Evolutionary conservation across 2,329 filamentous ascomycete genomes (phyloP).

Genomic region (Verticillium albo-atrum): DNA sequence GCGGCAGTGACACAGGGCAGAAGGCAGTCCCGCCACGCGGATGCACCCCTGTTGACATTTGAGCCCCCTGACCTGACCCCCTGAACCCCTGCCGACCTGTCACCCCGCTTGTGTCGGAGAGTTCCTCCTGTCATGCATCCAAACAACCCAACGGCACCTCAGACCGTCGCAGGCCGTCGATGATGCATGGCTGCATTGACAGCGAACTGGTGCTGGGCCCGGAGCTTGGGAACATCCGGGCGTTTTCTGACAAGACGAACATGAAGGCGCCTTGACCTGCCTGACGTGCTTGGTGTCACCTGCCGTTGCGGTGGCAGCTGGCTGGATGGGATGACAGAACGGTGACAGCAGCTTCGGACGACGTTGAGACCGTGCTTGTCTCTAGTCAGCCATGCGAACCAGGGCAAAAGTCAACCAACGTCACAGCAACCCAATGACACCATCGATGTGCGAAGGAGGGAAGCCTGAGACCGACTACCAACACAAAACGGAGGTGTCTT

Average conservation of each 20-base stretch:
- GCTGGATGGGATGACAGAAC: neutral
- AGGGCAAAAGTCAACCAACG: neutral
- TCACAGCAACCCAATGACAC: neutral
- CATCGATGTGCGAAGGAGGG: neutral
- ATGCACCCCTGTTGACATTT: neutral
- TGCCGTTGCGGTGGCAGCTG: neutral
- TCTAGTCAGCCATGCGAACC: neutral
- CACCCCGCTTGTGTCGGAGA: neutral
- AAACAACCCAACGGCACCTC: neutral
- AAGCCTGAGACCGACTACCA: no score
- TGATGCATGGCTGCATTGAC: neutral
- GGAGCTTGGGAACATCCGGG: neutral
- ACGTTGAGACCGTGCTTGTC: neutral
- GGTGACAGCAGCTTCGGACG: neutral
- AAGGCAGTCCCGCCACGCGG: neutral
- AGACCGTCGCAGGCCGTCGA: neutral
- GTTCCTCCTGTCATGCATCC: neutral
- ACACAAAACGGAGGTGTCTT: no score
- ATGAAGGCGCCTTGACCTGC: neutral
- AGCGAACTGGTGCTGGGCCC: neutral
- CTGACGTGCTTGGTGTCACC: neutral
- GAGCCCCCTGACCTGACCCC: neutral
- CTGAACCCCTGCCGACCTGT: neutral
- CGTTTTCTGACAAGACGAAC: neutral
- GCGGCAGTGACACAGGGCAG: neutral